Conservation (phyloP, 2,329 filamentous ascomycete species). For the Fusarium drepaniforme region DNA sequence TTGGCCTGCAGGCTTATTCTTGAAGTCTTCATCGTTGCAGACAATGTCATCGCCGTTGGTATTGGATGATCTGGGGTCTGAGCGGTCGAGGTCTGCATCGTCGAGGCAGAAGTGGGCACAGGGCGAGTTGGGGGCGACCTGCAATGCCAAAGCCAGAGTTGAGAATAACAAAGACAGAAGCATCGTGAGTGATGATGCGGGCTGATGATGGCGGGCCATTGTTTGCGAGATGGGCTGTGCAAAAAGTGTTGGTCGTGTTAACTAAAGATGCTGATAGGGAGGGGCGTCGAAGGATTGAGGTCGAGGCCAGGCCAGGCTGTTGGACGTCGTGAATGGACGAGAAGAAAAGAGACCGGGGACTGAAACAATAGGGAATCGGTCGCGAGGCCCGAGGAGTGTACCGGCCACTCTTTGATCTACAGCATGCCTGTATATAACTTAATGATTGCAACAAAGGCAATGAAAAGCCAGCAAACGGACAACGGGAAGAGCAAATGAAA, state of each 20-base stretch:
- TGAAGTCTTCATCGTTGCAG: slow-evolving; percentile 61
- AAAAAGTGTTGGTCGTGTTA: not conserved
- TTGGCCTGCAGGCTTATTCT: slow-evolving; percentile 52
- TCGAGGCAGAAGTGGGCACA: slow-evolving; percentile 65
- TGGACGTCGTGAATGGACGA: slow-evolving; percentile 22
- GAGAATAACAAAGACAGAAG: slow-evolving; percentile 17
- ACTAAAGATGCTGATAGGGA: slow-evolving; percentile 13
- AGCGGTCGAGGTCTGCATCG: slow-evolving; percentile 53
- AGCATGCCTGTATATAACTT: slow-evolving; percentile 12
- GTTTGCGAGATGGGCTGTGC: slow-evolving; percentile 5
- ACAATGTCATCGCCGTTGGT: slow-evolving; percentile 60
- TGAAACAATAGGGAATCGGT: not conserved
- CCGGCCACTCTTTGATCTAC: slow-evolving; percentile 23
- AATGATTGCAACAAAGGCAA: too few species aligned
- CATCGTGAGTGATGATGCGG: slow-evolving; percentile 2
- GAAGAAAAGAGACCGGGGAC: not conserved
- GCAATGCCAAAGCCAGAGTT: slow-evolving; percentile 53
- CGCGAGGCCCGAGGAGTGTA: slow-evolving; percentile 9
- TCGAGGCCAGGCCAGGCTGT: slow-evolving; percentile 35
- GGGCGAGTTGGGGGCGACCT: slow-evolving; percentile 66
- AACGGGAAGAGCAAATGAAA: slow-evolving; percentile 1
- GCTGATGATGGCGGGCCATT: slow-evolving; percentile 1
- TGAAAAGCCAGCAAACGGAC: slow-evolving; percentile 3
- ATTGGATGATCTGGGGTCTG: slow-evolving; percentile 60
- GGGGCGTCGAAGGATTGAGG: slow-evolving; percentile 8